These are phyloP conservation scores for Lophiostoma macrostomum DNA, from an alignment of 495 filamentous ascomycete species.

Conservation along the genomic window DNA sequence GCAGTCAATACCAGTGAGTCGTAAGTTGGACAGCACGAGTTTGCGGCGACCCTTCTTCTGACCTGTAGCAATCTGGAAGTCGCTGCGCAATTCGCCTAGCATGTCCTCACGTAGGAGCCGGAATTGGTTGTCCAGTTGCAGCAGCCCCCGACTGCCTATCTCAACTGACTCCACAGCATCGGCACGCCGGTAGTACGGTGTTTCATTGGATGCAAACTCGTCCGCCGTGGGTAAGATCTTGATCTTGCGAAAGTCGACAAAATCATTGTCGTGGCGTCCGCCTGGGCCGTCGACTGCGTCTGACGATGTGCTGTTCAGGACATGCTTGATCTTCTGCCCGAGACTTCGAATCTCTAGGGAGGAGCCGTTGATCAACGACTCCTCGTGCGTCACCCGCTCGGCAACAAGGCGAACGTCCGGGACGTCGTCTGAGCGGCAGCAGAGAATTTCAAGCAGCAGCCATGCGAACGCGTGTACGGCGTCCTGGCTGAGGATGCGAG, in stretches of 20 bases:
- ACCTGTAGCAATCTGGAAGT: slow-evolving; percentile 36
- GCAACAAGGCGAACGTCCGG: slow-evolving; percentile 20
- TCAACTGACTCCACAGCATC: slow-evolving; percentile 14
- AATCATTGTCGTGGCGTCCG: slow-evolving; percentile 79
- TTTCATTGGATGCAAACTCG: slow-evolving; percentile 59
- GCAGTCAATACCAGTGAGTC: slow-evolving; percentile 26
- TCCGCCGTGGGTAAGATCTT: slow-evolving; percentile 65
- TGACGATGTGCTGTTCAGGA: slow-evolving; percentile 34
- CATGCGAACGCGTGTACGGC: slow-evolving; percentile 54
- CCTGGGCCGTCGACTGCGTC: slow-evolving; percentile 47
- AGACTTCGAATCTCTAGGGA: slow-evolving; percentile 11
- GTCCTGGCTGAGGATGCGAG: slow-evolving; percentile 40
- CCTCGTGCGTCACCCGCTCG: slow-evolving; percentile 6
- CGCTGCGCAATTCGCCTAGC: slow-evolving; percentile 62
- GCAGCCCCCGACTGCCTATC: slow-evolving; percentile 40
- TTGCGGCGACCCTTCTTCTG: slow-evolving; percentile 23
- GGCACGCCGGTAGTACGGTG: slow-evolving; percentile 55
- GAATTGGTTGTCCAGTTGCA: slow-evolving; percentile 75
- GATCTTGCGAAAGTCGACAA: slow-evolving; percentile 58
- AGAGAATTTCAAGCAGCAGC: slow-evolving; percentile 57
- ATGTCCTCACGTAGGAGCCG: slow-evolving; percentile 74
- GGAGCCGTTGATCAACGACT: slow-evolving; percentile 16
- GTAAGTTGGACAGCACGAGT: not conserved
- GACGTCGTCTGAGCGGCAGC: slow-evolving; percentile 37
- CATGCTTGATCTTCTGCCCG: slow-evolving; percentile 46